Evolutionary conservation across 176 grass and related monocot species (phyloP).

Genomic region (Musa itinerans): DNA sequence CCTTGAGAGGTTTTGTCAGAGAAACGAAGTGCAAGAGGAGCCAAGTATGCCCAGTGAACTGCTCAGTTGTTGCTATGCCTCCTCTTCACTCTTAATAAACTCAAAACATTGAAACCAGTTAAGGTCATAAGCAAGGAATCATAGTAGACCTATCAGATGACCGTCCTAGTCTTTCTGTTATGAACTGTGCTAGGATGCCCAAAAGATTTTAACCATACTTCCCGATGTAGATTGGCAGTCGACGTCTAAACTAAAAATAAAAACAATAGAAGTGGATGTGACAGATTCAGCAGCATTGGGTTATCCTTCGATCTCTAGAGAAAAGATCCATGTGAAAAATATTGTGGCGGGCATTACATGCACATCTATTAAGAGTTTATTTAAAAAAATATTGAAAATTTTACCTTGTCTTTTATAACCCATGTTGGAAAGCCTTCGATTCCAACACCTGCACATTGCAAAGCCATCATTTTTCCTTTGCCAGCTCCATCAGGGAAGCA

Average conservation of each 20-base stretch:
- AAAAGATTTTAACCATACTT: not conserved
- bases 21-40: not conserved
- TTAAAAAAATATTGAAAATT: not conserved
- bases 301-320: not conserved
- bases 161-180: not conserved
- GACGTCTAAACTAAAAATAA: too few relatives aligned
- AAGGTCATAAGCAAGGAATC: not conserved
- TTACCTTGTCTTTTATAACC: slow-evolving; percentile 67
- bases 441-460: slow-evolving; percentile 51
- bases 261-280: too few relatives aligned
- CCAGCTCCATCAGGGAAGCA: slow-evolving; percentile 94
- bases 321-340: not conserved
- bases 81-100: not conserved
- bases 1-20: not conserved
- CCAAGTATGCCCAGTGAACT: not conserved
- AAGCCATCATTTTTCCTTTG: slow-evolving; percentile 73
- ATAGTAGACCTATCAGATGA: not conserved
- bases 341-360: not conserved
- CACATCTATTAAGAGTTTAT: not conserved
- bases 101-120: not conserved
- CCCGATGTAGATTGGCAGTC: too few relatives aligned
- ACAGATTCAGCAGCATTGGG: not conserved
- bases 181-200: not conserved
- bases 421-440: slow-evolving; percentile 92
- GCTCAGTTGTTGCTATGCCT: not conserved